Base-by-base conservation (phyloP, 768 basidiomycete species). In the Rhodotorula graminis region DNA sequence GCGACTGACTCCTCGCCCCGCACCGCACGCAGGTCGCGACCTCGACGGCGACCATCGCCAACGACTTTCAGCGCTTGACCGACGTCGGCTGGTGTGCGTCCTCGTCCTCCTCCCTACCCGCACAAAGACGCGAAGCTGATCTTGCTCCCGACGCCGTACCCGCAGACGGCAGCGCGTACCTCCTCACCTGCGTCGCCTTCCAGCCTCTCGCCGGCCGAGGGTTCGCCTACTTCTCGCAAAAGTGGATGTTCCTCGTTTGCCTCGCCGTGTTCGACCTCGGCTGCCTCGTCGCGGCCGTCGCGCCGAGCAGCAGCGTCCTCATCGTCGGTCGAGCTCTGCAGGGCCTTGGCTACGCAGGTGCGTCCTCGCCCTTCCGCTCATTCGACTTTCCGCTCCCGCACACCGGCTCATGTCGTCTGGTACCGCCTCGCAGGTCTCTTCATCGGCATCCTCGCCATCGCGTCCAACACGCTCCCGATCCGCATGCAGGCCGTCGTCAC, bases 71-170 rank as follows among this genome's bases (percentile, higher is more conserved):
- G 0, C 65, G 68, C 0, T 19, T 73, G 10, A 62, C 61, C n/a
- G 65, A 69, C 37, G 65, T 69, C 18, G 72, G 72, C 5, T 73
- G 64, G 65, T 73, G 65, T 72, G 15, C 42, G 60, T 71, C 23
- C 37, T 37, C 37, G 37, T 37, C 37, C 37, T 37, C 37, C n/a
- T n/a, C n/a, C n/a, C n/a, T n/a, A n/a, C n/a, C n/a, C n/a, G 37
- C 9, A 37, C 37, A 9, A 37, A 9, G 37, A 5, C 37, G 37
- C 37, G 9, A 9, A 37, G 37, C 37, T 37, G 37, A 37, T 9
- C 37, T 37, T 6, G 9, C n/a, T 23, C 47, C 15, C 21, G 16
- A 19, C 1, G n/a, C 16, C 12, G 0, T 12, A 19, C 3, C 14
- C 25, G 3, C 58, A 68, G 67, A 70, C 23, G 66, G 69, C 12